Evolutionary conservation across 306 rosid species (phyloP).

Genomic region (Sicyos baderoa): DNA sequence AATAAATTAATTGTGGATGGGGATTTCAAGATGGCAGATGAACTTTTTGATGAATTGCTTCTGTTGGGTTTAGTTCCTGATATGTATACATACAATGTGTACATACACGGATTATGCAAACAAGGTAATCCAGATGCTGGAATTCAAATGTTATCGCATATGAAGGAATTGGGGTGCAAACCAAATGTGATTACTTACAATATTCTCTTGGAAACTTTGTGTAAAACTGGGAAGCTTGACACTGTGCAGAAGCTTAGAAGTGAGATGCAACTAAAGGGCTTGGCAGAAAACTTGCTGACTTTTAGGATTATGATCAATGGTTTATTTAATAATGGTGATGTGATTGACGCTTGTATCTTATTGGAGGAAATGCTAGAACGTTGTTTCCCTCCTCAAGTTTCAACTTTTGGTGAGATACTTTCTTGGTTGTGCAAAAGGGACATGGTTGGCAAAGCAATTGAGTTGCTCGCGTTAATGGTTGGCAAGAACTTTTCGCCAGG

Average conservation of each 20-base stretch:
- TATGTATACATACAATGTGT: conserved; percentile 57
- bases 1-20: conserved; percentile 39
- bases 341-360: conserved; percentile 26
- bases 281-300: no score
- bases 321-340: no score
- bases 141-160: conserved; percentile 35
- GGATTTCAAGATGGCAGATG: conserved; percentile 37
- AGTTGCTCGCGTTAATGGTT: conserved; percentile 39
- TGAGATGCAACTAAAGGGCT: conserved; percentile 20
- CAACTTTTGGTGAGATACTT: no score
- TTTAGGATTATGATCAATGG: no score
- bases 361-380: conserved; percentile 23
- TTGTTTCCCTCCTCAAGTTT: no score
- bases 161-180: conserved; percentile 62
- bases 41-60: conserved; percentile 67
- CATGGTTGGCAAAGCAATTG: conserved; percentile 37
- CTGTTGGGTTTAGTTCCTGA: conserved; percentile 66
- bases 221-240: conserved; percentile 31
- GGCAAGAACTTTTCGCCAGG: conserved; percentile 37
- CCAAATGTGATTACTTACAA: conserved; percentile 66
- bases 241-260: conserved; percentile 38
- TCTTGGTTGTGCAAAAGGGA: conserved; percentile 42
- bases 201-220: conserved; percentile 43
- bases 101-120: conserved; percentile 59
- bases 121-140: conserved; percentile 43